These are phyloP conservation scores for Rhizophora apiculata DNA, from an alignment of 345 rosid species.

Conservation along the genomic window DNA sequence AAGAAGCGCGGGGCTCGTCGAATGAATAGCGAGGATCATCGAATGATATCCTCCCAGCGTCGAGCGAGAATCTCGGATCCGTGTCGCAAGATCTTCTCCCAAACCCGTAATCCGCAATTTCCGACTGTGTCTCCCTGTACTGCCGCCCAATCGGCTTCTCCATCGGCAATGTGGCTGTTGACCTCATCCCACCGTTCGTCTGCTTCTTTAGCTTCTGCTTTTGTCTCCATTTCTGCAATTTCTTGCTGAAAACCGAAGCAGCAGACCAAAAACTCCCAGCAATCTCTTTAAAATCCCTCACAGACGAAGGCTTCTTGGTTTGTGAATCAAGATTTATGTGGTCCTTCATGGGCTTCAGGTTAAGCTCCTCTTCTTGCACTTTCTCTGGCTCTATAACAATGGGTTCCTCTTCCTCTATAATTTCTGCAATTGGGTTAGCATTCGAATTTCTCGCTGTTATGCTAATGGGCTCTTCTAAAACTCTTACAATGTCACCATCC, in stretches of 20 bases:
- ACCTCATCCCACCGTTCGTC: constrained; percentile 49
- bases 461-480: constrained; percentile 38
- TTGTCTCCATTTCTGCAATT: constrained; percentile 92
- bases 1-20: constrained; percentile 96
- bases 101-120: constrained; percentile 90
- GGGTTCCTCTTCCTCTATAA: constrained; percentile 33
- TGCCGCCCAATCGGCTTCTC: constrained; percentile 94
- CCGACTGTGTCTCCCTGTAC: constrained; percentile 92
- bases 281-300: constrained; percentile 66
- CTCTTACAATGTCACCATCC: constrained; percentile 32
- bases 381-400: constrained; percentile 23
- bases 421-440: constrained; percentile 44
- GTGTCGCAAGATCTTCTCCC: constrained; percentile 98
- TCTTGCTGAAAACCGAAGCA: constrained; percentile 95
- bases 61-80: constrained; percentile 92
- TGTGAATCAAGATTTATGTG: constrained; percentile 88
- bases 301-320: constrained; percentile 56
- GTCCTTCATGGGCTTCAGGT: constrained; percentile 70
- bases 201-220: constrained; percentile 90
- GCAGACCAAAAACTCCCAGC: constrained; percentile 97
- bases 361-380: constrained; percentile 44
- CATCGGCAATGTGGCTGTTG: constrained; percentile 73
- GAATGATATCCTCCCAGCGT: constrained; percentile 69
- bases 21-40: constrained; percentile 87
- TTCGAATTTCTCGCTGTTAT: constrained; percentile 31